A percentile compares a stretch with the other conserved stretches of the same genome.
phyloP scores from a whole-genome alignment of 805 yeast genomes.

The Barnettozyma californica region DNA sequence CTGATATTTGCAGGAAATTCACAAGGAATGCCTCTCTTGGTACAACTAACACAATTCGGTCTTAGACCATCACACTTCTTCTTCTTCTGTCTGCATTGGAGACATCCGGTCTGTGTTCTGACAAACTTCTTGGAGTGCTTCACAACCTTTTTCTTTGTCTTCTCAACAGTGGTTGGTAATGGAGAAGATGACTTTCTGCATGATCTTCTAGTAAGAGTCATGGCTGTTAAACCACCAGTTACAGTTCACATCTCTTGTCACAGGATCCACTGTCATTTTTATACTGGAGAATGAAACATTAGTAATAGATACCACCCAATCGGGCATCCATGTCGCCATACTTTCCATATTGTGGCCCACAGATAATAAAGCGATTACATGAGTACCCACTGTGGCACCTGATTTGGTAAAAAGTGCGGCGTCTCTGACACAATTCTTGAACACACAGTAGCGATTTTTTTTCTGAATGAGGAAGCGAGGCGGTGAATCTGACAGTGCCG shows the following conservation, averaged over 20 bases:
- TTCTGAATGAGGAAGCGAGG: neutral
- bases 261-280: neutral
- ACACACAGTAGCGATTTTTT: neutral
- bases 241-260: no score
- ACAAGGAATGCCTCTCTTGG: conserved; percentile 20
- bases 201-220: neutral
- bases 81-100: conserved; percentile 27
- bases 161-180: neutral
- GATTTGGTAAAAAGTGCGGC: neutral
- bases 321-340: neutral
- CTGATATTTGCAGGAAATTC: conserved; percentile 25
- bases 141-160: conserved; percentile 10
- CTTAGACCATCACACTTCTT: conserved; percentile 26
- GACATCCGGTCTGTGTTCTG: conserved; percentile 26
- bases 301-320: neutral
- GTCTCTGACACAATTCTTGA: neutral
- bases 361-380: neutral
- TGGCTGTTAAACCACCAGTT: neutral
- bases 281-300: neutral
- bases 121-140: conserved; percentile 25
- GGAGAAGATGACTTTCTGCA: neutral
- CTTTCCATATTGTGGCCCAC: neutral
- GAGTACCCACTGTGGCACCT: neutral
- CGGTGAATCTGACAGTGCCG: neutral
- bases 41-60: conserved; percentile 23